A percentile compares a stretch with the other conserved stretches of the same genome.
Evolutionary conservation across 306 rosid species (phyloP).

Genomic region (Ziziphus jujuba): DNA sequence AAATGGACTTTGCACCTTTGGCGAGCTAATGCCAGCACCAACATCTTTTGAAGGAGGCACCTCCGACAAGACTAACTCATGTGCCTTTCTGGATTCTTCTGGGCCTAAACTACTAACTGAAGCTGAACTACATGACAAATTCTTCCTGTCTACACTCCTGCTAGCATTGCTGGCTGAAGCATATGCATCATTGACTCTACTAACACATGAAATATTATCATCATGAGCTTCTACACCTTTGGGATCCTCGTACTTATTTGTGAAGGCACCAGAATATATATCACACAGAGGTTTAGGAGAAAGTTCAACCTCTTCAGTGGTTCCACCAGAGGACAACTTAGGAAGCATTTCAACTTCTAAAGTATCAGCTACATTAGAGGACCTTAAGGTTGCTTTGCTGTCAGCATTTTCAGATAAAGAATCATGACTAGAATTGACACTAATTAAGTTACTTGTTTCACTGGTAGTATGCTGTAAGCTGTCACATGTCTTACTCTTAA

Average conservation of each 20-base stretch:
- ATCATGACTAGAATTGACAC: constrained; percentile 56
- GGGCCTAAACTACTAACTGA: constrained; percentile 49
- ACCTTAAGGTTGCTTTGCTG: constrained; percentile 46
- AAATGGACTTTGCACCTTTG: constrained; percentile 32
- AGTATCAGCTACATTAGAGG: constrained; percentile 22
- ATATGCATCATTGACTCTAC: constrained; percentile 53
- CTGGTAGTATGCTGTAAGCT: constrained; percentile 51
- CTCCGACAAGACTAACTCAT: constrained; percentile 39
- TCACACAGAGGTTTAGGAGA: constrained; percentile 14
- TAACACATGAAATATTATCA: constrained; percentile 57
- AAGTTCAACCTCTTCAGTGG: constrained; percentile 24
- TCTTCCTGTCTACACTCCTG: constrained; percentile 36
- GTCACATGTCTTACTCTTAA: constrained; percentile 54
- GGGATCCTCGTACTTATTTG: constrained; percentile 35
- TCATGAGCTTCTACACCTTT: constrained; percentile 56
- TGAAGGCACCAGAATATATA: constrained; percentile 14
- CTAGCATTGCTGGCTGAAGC: constrained; percentile 33
- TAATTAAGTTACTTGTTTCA: constrained; percentile 56
- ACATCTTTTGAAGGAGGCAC: constrained; percentile 41
- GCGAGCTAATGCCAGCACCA: constrained; percentile 32
- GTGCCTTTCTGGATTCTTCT: constrained; percentile 46
- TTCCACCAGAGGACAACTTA: constrained; percentile 21
- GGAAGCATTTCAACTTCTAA: constrained; percentile 26
- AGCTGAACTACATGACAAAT: constrained; percentile 41
- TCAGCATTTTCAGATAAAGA: constrained; percentile 70